These are phyloP conservation scores for Stenogyne calaminthoides DNA, from an alignment of 305 asterid species.

Conservation along the genomic window DNA sequence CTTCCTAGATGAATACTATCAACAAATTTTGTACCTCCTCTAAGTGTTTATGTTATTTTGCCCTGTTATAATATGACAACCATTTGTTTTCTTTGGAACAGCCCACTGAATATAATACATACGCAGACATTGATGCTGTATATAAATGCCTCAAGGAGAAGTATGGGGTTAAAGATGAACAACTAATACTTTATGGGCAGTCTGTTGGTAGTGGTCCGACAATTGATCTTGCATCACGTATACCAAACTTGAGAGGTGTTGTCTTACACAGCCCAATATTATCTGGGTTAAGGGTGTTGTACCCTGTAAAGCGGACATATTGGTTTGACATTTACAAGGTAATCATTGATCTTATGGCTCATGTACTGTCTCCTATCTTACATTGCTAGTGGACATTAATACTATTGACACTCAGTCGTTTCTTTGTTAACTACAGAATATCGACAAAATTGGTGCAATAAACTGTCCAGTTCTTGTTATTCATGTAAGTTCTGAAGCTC, in stretches of 20 bases:
- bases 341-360: conserved; percentile 21
- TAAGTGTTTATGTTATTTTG: conserved; percentile 19
- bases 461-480: conserved; percentile 91
- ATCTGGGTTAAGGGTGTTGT: conserved; percentile 92
- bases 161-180: conserved; percentile 90
- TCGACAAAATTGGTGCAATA: conserved; percentile 84
- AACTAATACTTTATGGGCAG: conserved; percentile 88
- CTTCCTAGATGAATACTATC: conserved; percentile 5
- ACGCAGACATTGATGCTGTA: conserved; percentile 97
- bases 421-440: conserved; percentile 67
- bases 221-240: conserved; percentile 85
- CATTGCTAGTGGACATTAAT: conserved; percentile 26
- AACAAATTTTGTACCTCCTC: not conserved
- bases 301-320: conserved; percentile 90
- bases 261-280: conserved; percentile 95
- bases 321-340: conserved; percentile 99
- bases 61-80: conserved; percentile 42
- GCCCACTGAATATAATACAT: conserved; percentile 97
- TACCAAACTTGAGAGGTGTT: conserved; percentile 86
- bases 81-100: conserved; percentile 63
- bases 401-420: conserved; percentile 30
- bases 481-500: conserved; percentile 71
- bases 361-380: conserved; percentile 17
- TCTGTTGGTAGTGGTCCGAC: conserved; percentile 99
- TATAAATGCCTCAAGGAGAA: conserved; percentile 95